Conservation (phyloP, 2,329 filamentous ascomycete genomes). For the Teratosphaeriaceae sp. region DNA sequence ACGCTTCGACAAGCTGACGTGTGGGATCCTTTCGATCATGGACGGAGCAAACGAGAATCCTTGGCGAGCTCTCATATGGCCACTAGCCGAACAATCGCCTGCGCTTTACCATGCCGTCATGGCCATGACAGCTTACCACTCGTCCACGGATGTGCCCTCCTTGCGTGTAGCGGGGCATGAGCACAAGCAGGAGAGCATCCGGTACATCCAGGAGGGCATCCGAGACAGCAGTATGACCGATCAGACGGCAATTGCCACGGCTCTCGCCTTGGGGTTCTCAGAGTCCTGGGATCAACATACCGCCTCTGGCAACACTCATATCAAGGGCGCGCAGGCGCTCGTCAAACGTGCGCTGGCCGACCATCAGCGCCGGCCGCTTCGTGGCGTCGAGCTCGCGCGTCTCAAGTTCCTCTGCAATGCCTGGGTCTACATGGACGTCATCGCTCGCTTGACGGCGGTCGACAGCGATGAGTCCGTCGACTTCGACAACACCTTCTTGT, state of each 20-base stretch:
- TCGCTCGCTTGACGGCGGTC: slow-evolving; percentile 59
- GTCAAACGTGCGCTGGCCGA: slow-evolving; percentile 53
- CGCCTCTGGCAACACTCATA: slow-evolving; percentile 61
- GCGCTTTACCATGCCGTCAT: slow-evolving; percentile 62
- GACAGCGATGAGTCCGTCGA: slow-evolving; percentile 52
- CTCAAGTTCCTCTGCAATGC: slow-evolving; percentile 64
- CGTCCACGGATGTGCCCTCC: slow-evolving; percentile 49
- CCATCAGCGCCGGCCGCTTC: slow-evolving; percentile 35
- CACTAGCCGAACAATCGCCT: slow-evolving; percentile 56
- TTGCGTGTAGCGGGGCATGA: slow-evolving; percentile 59
- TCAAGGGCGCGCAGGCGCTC: slow-evolving; percentile 59
- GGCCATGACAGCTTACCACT: slow-evolving; percentile 64
- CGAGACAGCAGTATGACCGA: slow-evolving; percentile 51
- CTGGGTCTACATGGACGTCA: slow-evolving; percentile 69
- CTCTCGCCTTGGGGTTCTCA: slow-evolving; percentile 60
- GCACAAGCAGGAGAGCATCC: slow-evolving; percentile 61
- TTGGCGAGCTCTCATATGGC: slow-evolving; percentile 66
- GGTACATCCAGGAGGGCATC: slow-evolving; percentile 53
- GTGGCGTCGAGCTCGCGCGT: slow-evolving; percentile 44
- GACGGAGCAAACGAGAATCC: slow-evolving; percentile 64
- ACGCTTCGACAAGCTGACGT: slow-evolving; percentile 60
- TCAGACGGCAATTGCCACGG: slow-evolving; percentile 63
- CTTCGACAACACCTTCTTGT: slow-evolving; percentile 40
- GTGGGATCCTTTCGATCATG: slow-evolving; percentile 64
- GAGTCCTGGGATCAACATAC: slow-evolving; percentile 67